Conservation (phyloP, 1,284 basidiomycete species). For the Austropuccinia psidii region DNA sequence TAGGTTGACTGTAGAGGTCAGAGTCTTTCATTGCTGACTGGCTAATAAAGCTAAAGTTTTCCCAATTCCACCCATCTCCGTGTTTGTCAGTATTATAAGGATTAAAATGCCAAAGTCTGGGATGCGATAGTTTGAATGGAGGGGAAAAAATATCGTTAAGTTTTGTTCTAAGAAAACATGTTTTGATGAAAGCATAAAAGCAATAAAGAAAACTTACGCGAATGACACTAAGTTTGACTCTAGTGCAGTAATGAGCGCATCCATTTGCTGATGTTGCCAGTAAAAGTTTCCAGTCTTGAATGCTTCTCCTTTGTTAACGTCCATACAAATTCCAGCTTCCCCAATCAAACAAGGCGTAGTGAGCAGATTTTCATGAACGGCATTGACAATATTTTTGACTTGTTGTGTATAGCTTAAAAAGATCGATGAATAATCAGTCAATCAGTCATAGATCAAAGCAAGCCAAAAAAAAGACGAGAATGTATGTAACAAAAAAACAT, state of each 20-base stretch:
- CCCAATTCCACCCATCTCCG: conserved; percentile 91
- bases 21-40: conserved; percentile 48
- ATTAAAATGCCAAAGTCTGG: conserved; percentile 89
- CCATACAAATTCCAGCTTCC: conserved; percentile 87
- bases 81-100: conserved; percentile 67
- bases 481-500: neutral
- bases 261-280: conserved; percentile 47
- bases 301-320: conserved; percentile 70
- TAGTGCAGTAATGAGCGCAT: conserved; percentile 46
- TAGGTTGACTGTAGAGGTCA: conserved; percentile 33
- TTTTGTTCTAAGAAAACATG: neutral
- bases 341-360: conserved; percentile 75
- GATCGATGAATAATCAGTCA: neutral
- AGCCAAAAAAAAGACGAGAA: neutral
- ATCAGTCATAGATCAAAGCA: neutral
- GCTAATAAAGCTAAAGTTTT: conserved; percentile 52
- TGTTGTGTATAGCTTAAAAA: conserved; percentile 59
- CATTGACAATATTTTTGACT: conserved; percentile 67
- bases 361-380: conserved; percentile 61
- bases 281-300: conserved; percentile 64
- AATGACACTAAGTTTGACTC: conserved; percentile 45
- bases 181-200: neutral
- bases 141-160: neutral
- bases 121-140: too few species aligned
- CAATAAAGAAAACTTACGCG: conserved; percentile 40